Evolutionary conservation across 208 protist genomes (phyloP).

Genomic region (Trypanosoma cruzi): DNA sequence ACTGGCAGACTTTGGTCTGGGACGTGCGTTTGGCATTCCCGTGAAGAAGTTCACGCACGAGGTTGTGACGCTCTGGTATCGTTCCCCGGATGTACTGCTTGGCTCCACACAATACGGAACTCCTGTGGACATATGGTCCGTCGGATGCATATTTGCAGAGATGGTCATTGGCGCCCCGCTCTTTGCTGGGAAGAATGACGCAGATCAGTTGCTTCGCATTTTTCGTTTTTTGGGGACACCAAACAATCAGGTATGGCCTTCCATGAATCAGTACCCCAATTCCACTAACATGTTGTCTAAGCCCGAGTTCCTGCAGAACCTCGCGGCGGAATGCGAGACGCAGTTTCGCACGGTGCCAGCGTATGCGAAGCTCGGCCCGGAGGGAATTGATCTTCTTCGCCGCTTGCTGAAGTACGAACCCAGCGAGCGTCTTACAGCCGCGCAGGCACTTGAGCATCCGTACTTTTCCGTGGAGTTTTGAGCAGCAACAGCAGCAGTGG

Average conservation of each 20-base stretch:
- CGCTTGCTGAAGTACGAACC: conserved; percentile 78
- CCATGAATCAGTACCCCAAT: conserved; percentile 67
- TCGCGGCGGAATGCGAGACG: conserved; percentile 47
- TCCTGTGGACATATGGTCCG: conserved; percentile 92
- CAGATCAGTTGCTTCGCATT: conserved; percentile 96
- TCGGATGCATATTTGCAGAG: conserved; percentile 95
- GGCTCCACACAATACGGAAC: conserved; percentile 88
- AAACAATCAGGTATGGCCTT: conserved; percentile 94
- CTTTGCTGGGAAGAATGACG: conserved; percentile 96
- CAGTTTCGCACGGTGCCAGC: conserved; percentile 29
- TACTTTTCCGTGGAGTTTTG: conserved; percentile 54
- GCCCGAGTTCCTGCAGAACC: conserved; percentile 25
- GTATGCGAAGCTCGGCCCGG: conserved; percentile 32
- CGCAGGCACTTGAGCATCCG: conserved; percentile 64
- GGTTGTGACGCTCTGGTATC: conserved; percentile 96
- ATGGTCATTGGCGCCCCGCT: conserved; percentile 93
- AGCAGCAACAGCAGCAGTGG: background rate
- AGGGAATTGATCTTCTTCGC: conserved; percentile 68
- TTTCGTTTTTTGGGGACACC: conserved; percentile 94
- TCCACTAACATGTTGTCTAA: conserved; percentile 32
- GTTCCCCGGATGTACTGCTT: conserved; percentile 93
- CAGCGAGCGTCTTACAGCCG: conserved; percentile 54
- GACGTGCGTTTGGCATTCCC: conserved; percentile 84
- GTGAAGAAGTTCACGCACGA: conserved; percentile 87
- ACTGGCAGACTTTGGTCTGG: conserved; percentile 91